These are phyloP conservation scores for Wickerhamomyces chambardii DNA, from an alignment of 805 yeast species.

Conservation along the genomic window DNA sequence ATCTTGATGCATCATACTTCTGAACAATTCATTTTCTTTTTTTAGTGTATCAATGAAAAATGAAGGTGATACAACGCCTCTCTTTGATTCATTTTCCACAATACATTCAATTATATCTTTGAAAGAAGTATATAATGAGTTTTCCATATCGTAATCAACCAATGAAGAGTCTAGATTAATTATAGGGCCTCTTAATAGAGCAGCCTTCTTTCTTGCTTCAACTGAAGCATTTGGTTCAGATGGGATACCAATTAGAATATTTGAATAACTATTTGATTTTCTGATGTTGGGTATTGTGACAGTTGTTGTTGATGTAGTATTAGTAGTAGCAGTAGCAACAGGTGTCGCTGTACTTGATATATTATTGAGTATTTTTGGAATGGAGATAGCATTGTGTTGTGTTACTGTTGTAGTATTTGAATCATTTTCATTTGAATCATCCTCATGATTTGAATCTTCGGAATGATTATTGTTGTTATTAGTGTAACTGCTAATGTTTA, in stretches of 20 bases:
- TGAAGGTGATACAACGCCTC: slow-evolving; percentile 82
- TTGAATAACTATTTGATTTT: slow-evolving; percentile 2
- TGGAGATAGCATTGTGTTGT: not conserved
- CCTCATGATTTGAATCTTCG: too few relatives aligned
- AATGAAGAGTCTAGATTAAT: slow-evolving; percentile 69
- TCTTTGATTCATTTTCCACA: slow-evolving; percentile 55
- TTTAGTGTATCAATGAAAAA: slow-evolving; percentile 69
- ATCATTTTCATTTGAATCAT: too few relatives aligned
- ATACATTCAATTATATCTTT: slow-evolving; percentile 84
- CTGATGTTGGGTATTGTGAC: slow-evolving; percentile 12
- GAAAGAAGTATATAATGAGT: slow-evolving; percentile 52
- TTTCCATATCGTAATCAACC: slow-evolving; percentile 37
- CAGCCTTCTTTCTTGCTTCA: slow-evolving; percentile 73
- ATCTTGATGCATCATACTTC: slow-evolving; percentile 95
- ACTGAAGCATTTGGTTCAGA: slow-evolving; percentile 31
- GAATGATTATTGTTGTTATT: slow-evolving; percentile 1
- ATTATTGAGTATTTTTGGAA: too few relatives aligned
- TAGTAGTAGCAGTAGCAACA: not conserved
- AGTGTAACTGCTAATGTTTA: not conserved
- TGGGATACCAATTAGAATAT: slow-evolving; percentile 9
- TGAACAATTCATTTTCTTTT: slow-evolving; percentile 73
- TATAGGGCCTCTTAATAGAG: slow-evolving; percentile 75
- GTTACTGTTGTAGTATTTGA: not conserved
- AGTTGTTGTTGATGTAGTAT: slow-evolving; percentile 1
- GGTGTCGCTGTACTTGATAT: too few relatives aligned